Percentiles rank a stretch among this genome's conserved stretches.
phyloP scores from a whole-genome alignment of 1,284 basidiomycete species.

The Leccinum fallax region DNA sequence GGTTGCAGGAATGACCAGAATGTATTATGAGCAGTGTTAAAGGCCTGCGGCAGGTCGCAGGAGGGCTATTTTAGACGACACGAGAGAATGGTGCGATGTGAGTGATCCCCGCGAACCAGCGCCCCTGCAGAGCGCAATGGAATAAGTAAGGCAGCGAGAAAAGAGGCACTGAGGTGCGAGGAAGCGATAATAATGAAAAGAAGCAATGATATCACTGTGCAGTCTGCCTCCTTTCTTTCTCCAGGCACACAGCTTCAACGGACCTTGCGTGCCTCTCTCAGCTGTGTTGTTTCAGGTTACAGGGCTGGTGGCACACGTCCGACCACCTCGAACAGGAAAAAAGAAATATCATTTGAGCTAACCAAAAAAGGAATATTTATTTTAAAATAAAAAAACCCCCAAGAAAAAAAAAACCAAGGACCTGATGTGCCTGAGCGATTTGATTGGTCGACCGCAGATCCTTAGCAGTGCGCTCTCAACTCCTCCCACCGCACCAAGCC shows the following conservation, averaged over 20 bases:
- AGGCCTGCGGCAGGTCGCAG: background rate
- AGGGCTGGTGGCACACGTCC: background rate
- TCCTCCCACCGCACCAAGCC: constrained; percentile 36
- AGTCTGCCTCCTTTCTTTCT: constrained; percentile 1
- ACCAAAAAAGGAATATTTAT: constrained; percentile 1
- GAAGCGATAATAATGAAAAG: constrained; percentile 15
- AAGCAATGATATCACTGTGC: constrained; percentile 11
- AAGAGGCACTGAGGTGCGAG: constrained; percentile 9
- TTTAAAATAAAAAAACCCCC: background rate
- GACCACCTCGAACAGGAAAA: background rate
- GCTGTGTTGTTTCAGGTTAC: constrained; percentile 5
- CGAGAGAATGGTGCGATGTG: background rate
- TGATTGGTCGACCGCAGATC: constrained; percentile 39
- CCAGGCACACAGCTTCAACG: constrained; percentile 11
- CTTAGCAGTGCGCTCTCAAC: constrained; percentile 32
- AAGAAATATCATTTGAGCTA: background rate
- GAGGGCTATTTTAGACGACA: constrained; percentile 13
- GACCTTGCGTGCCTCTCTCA: constrained; percentile 5
- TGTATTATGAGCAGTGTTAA: constrained; percentile 12
- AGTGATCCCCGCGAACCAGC: constrained; percentile 21
- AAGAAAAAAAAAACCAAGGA: constrained; percentile 24
- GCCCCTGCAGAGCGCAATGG: constrained; percentile 8
- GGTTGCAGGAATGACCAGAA: background rate
- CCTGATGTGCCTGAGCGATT: constrained; percentile 38
- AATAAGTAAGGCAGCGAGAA: background rate